Evolutionary conservation across 345 rosid genomes (phyloP), one percentile per base, ranked within the genome.

Genomic region (Rhizophora apiculata): DNA sequence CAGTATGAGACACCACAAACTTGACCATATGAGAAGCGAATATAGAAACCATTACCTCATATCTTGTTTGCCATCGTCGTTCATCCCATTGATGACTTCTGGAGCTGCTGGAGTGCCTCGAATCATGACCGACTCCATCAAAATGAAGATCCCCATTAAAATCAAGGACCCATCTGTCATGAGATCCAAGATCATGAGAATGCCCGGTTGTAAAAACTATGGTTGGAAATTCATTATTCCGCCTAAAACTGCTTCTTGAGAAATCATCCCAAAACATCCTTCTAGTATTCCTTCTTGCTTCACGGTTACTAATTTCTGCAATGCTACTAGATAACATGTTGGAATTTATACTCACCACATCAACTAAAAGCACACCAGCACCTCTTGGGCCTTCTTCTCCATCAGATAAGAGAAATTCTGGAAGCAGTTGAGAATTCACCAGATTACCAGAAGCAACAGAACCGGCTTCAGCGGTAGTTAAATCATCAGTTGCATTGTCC

Each of bases 111-210:
- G 67, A 10, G 54, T 60, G 61, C 32, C 71, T 9, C 56, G 68
- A 74, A 61, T 62, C 77, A 55, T 10, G 64, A 31, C 58, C 58
- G 43, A 20, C 16, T 60, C 77, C 72, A 62, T 74, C 68, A 57
- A 53, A 74, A 68, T 62, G 77, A 52, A 74, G 68, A 68, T 74
- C 72, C 16, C 72, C 77, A 11, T 36, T 62, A 68, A 54, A 62
- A 74, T 74, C 77, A 54, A 74, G 72, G 60, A 74, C 64, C 77
- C 77, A 74, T 68, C 77, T 74, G 72, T 56, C 77, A 46, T 56
- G 69, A 46, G 77, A 62, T 68, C 68, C 57, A 22, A 62, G 55
- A 63, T 74, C 64, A 68, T 74, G 68, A 74, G 68, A 63, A 56
- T 68, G 77, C 56, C 77, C 63, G 31, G 72, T 62, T 30, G 72